A percentile compares a stretch with the other conserved stretches of the same genome.
Evolutionary conservation across 164 flowering plant genomes (phyloP).

Genomic region (Vitis labrusca): DNA sequence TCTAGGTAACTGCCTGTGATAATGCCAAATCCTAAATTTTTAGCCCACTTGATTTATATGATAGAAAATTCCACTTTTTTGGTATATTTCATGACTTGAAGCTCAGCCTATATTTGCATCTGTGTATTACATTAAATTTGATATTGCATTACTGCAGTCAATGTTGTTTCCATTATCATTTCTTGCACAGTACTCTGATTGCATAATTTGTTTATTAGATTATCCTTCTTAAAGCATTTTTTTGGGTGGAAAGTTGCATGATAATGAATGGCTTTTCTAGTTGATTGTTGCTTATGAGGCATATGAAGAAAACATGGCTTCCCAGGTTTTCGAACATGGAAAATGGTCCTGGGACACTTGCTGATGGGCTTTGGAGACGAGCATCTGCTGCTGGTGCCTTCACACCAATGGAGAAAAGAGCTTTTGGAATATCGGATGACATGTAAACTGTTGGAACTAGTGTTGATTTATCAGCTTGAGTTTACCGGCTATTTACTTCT

Average conservation of each 20-base stretch:
- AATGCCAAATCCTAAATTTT: no score
- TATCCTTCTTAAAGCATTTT: background rate
- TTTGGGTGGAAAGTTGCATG: background rate
- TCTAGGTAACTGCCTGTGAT: no score
- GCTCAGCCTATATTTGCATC: no score
- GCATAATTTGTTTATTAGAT: no score
- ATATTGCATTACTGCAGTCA: no score
- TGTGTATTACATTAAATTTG: no score
- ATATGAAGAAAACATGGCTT: background rate
- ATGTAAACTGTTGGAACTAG: conserved; percentile 44
- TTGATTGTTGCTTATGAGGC: background rate
- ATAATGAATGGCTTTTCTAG: background rate
- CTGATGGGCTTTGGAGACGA: conserved; percentile 87
- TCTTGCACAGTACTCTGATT: no score
- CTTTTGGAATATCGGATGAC: conserved; percentile 94
- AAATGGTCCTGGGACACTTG: conserved; percentile 46
- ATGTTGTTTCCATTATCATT: no score
- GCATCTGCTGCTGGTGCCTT: conserved; percentile 80
- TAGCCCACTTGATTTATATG: no score
- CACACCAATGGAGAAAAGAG: conserved; percentile 69
- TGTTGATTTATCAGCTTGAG: background rate
- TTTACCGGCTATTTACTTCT: background rate
- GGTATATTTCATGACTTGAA: no score
- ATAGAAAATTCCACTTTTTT: no score
- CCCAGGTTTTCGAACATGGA: conserved; percentile 56